Percentiles rank a stretch among this genome's conserved stretches.
Conservation (phyloP, 73 alveolate species). For the Blepharisma stoltei region DNA sequence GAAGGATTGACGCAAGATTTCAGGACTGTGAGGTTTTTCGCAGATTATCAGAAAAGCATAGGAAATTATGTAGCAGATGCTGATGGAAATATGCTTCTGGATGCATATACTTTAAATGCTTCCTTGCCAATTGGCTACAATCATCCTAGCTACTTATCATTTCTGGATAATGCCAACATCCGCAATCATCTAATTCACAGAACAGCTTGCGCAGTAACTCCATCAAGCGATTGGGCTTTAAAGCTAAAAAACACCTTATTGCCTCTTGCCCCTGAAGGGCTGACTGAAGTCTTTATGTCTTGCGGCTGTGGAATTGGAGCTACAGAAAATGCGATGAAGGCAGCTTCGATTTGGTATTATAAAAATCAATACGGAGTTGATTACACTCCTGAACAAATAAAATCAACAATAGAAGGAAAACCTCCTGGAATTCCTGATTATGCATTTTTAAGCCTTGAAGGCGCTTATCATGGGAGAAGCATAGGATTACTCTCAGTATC, state of each 20-base stretch:
- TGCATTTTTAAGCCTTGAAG: slow-evolving; percentile 42
- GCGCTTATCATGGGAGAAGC: slow-evolving; percentile 50
- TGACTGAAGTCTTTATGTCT: slow-evolving; percentile 33
- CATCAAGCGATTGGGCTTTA: slow-evolving; percentile 42
- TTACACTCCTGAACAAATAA: slow-evolving; percentile 8
- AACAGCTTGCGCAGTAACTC: slow-evolving; percentile 32
- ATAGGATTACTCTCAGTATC: slow-evolving; percentile 37
- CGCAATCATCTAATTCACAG: slow-evolving; percentile 31
- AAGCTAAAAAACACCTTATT: slow-evolving; percentile 34
- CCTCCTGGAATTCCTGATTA: slow-evolving; percentile 14
- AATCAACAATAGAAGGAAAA: not conserved
- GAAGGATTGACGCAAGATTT: slow-evolving; percentile 30
- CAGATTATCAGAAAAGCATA: slow-evolving; percentile 41
- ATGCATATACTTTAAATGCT: slow-evolving; percentile 33
- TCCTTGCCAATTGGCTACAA: slow-evolving; percentile 53
- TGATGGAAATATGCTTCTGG: slow-evolving; percentile 57
- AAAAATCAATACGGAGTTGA: slow-evolving; percentile 28
- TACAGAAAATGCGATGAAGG: slow-evolving; percentile 47
- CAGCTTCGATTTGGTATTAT: slow-evolving; percentile 34
- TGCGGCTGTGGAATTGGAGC: slow-evolving; percentile 44
- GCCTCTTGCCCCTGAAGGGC: slow-evolving; percentile 48
- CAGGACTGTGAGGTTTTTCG: slow-evolving; percentile 31
- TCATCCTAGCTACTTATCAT: slow-evolving; percentile 37
- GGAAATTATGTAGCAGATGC: slow-evolving; percentile 60
- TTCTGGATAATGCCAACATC: slow-evolving; percentile 34